Base-by-base conservation (phyloP, 2,329 filamentous ascomycete species). In the Colletotrichum melonis region DNA sequence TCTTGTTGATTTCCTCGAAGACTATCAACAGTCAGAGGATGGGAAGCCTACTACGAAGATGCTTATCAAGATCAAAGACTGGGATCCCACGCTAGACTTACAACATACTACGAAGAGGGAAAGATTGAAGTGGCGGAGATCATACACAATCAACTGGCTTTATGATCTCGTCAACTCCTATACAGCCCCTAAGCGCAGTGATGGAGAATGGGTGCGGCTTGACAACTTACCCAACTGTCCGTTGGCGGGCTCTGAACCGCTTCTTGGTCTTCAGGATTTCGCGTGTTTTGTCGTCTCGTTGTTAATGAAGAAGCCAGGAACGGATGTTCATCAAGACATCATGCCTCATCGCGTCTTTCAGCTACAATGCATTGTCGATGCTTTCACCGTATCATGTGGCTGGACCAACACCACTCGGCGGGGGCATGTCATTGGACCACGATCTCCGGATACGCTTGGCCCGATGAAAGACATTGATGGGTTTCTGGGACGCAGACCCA, bases 61-160 rank as follows among this genome's bases (percentile, higher is more conserved):
- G 83, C 77, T 82, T 6, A 74, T 74, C 1, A 75, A 84, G 58
- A 78, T 86, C 16, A 73, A 73, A 0, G 74, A 82, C 38, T 88
- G 85, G 87, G 76, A 86, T 64, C 85, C 85, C 7, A 74, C 76
- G 1, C 78, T 86, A 14, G 75, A 87, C 67, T 77, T 88, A 7
- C 74, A 78, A 64, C 57, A 59, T 2, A 83, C 83, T 0, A 85
- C 77, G n/a, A 77, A 82, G 11, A 77, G 83, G 5, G 76, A 88
- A 63, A 78, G 84, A 26, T 52, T 86, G 4, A 77, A 80, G 9
- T 89, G 87, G 87, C 85, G 87, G 7, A 83, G 85, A 1, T 75
- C 78, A 0, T 88, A 87, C 66, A 87, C 84, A 2, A 86, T 89
- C 72, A 87, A 85, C 71, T 88, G 86, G 86, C 81, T 89, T 0